Base-by-base conservation (phyloP, 176 grass and related monocot genomes). In the Zoysia pacifica region DNA sequence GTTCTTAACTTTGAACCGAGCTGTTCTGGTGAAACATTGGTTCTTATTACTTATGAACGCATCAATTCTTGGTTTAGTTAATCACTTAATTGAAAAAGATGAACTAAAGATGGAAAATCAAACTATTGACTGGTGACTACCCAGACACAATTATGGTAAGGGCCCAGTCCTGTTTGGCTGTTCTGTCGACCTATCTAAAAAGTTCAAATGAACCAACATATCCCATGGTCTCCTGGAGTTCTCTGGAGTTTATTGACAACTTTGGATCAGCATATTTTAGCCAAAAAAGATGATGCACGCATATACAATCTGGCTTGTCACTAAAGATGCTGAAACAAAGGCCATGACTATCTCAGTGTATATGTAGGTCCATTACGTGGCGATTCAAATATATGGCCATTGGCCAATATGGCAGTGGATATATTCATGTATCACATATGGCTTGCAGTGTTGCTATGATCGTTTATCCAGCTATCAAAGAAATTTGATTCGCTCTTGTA, bases 51-150 rank as follows among this genome's bases (percentile, higher is more conserved):
- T 60, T 53, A 7, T 80, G 53, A 63, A 69, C 11, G 67, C 44
- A 64, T 39, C 12, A 38, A 52, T 3, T 66, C 15, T 63, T 81
- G 46, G 2, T 76, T 81, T 86, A 70, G 75, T 61, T 70, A 68
- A 53, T 87, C 40, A 70, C 74, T 61, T 70, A 68, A 53, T 87
- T 47, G 46, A 18, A 40, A 76, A 6, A 76, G 12, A 11, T 36
- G 20, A 53, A 40, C 58, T 4, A 38, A 83, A 79, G 38, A 28
- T 70, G 40, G 49, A 48, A 79, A 72, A 41, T 76, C 5, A 19
- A 75, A 80, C 56, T 69, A 46, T 43, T 8, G 40, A 74, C 65
- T 69, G 45, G 35, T 8, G 56, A 74, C 10, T 58, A 67, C 38
- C 48, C 79, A 9, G 46, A 19, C 14, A 74, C 48, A 2, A 19